Evolutionary conservation across 2,329 filamentous ascomycete genomes (phyloP), one percentile per base, ranked within the genome.

Genomic region (Tolypocladium cylindrosporum): DNA sequence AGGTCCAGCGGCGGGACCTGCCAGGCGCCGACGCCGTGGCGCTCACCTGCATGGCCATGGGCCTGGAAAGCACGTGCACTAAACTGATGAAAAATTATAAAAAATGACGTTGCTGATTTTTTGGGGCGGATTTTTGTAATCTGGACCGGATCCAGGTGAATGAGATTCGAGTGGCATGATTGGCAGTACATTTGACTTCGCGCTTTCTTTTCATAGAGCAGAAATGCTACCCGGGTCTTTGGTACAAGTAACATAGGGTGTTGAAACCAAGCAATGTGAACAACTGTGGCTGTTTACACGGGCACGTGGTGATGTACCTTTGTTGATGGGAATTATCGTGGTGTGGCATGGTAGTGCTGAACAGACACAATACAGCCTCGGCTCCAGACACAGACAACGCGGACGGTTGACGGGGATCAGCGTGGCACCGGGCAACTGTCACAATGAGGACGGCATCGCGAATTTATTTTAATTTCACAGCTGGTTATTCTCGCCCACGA

Each of bases 1-100:
- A 34, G 56, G 63, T 14, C 61, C 65, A 11, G 55, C 56, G 42
- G 60, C 43, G 37, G 60, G 56, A 16, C 53, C 60, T 13, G 31
- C 24, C 36, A 61, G 60, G 27, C 65, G 63, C 21, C 66, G 67
- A 55, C 68, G 70, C 39, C 69, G 67, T 10, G 65, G 60, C 48
- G 66, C 61, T 41, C 73, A 76, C 60, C 61, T 74, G 41, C 75
- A 76, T 66, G 69, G 71, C 54, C 78, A 77, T 61, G 71, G 61
- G 2, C 71, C 73, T 57, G 64, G 63, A 41, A 68, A 66, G 41
- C 62, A 66, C 57, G 68, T 57, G 39, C 55, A 56, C 59, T 62
- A 54, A 60, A 43, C 57, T 58, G 55, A 40, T 58, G 57, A 57
- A 54, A 13, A 36, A 57, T 48, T 40, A 51, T 55, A 55, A 61